Conservation (phyloP, 352 stramenopile genomes). For the Globisporangium spiculum region DNA sequence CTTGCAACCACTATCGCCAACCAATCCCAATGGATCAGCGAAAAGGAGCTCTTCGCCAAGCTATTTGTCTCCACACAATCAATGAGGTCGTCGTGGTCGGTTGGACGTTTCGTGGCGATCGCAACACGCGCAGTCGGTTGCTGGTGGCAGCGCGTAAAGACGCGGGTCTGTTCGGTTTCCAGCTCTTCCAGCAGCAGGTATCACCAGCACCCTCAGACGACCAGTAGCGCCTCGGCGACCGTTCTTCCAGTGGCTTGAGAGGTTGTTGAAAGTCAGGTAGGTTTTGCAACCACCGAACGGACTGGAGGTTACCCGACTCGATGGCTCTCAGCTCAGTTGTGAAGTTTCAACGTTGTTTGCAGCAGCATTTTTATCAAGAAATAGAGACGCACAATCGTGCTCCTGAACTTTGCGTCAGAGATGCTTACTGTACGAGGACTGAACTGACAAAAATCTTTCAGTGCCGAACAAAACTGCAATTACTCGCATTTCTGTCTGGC, state of each 20-base stretch:
- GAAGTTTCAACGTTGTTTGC: too few species aligned
- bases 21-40: background rate
- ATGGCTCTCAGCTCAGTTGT: too few species aligned
- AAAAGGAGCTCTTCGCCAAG: background rate
- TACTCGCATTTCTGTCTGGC: too few species aligned
- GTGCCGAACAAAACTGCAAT: too few species aligned
- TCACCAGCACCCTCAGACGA: background rate
- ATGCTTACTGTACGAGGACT: too few species aligned
- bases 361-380: too few species aligned
- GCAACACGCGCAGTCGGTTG: background rate
- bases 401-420: too few species aligned
- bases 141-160: slow-evolving; percentile 6
- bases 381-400: too few species aligned
- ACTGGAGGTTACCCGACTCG: too few species aligned
- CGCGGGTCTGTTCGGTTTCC: background rate
- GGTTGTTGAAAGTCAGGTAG: background rate
- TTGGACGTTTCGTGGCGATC: background rate
- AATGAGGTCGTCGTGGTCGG: background rate
- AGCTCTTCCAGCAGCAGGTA: background rate
- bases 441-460: too few species aligned
- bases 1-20: background rate
- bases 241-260: background rate
- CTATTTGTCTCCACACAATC: background rate
- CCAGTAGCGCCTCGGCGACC: background rate
- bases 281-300: background rate